A percentile compares a stretch with the other conserved stretches of the same genome.
phyloP scores from a whole-genome alignment of 2,329 filamentous ascomycete genomes.

The Colletotrichum agaves region DNA sequence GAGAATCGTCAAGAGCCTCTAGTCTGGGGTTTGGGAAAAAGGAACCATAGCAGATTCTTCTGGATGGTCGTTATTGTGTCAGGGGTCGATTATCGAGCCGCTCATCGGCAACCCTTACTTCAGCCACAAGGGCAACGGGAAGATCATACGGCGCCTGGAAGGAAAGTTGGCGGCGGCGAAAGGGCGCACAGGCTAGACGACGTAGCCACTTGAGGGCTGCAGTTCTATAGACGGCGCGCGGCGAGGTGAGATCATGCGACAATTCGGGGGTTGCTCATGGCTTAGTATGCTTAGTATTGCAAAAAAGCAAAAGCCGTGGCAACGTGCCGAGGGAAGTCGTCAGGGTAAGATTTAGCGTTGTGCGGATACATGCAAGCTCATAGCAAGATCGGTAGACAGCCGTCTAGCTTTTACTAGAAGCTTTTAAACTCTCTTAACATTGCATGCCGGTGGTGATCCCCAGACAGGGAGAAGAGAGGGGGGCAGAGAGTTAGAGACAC shows the following conservation, averaged over 20 bases:
- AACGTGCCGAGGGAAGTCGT: conserved; percentile 18
- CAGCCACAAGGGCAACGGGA: conserved; percentile 2
- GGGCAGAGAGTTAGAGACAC: neutral
- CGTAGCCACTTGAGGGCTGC: neutral
- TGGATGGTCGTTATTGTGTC: neutral
- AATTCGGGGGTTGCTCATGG: neutral
- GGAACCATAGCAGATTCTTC: neutral
- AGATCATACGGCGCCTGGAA: neutral
- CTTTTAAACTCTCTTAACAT: neutral
- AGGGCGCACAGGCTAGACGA: neutral
- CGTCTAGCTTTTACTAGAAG: neutral
- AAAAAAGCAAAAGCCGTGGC: neutral
- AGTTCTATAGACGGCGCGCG: conserved; percentile 5
- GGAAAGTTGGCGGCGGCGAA: neutral
- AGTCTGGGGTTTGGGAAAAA: neutral
- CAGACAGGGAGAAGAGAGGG: conserved; percentile 6
- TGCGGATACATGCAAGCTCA: conserved; percentile 1
- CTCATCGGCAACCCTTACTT: conserved; percentile 2
- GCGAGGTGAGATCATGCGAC: conserved; percentile 11
- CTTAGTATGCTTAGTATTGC: neutral
- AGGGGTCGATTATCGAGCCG: neutral
- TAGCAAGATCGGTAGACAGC: neutral
- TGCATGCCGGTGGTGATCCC: neutral
- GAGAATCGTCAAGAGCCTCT: neutral
- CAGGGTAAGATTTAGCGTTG: neutral